phyloP scores from a whole-genome alignment of 257 asterid species.

The Dorcoceras hygrometricum region DNA sequence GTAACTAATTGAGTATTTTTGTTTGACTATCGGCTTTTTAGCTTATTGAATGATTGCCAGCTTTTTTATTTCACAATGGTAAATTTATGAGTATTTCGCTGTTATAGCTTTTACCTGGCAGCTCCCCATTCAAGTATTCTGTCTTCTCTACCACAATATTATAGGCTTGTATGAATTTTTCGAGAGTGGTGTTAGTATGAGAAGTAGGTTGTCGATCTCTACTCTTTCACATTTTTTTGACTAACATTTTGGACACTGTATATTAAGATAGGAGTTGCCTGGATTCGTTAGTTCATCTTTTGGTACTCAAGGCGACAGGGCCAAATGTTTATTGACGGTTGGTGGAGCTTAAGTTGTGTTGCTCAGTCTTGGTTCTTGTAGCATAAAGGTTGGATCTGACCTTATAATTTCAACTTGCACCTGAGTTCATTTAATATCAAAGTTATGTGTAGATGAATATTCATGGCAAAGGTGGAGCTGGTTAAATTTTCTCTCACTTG shows the following conservation, averaged over 20 bases:
- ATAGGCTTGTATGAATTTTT: background rate
- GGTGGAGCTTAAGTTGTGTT: background rate
- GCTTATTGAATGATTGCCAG: background rate
- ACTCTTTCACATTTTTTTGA: background rate
- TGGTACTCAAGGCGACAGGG: background rate
- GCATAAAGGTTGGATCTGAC: background rate
- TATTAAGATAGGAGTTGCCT: background rate
- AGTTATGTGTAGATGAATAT: background rate
- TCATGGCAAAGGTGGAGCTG: background rate
- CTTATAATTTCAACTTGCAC: background rate
- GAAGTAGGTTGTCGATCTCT: background rate
- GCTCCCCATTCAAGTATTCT: too few relatives aligned
- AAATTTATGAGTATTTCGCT: too few relatives aligned
- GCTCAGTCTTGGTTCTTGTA: background rate
- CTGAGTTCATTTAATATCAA: background rate
- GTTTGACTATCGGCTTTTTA: conserved; percentile 5
- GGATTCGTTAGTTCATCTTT: background rate
- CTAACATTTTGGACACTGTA: background rate
- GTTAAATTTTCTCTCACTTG: background rate
- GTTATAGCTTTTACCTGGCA: too few relatives aligned
- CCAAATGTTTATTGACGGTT: background rate
- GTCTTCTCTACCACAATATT: background rate
- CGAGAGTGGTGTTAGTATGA: background rate
- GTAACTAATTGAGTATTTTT: background rate
- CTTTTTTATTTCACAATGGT: background rate